A percentile compares a stretch with the other conserved stretches of the same genome.
phyloP scores from a whole-genome alignment of 192 early-diverging fungal species.

The Coemansia sp. region DNA sequence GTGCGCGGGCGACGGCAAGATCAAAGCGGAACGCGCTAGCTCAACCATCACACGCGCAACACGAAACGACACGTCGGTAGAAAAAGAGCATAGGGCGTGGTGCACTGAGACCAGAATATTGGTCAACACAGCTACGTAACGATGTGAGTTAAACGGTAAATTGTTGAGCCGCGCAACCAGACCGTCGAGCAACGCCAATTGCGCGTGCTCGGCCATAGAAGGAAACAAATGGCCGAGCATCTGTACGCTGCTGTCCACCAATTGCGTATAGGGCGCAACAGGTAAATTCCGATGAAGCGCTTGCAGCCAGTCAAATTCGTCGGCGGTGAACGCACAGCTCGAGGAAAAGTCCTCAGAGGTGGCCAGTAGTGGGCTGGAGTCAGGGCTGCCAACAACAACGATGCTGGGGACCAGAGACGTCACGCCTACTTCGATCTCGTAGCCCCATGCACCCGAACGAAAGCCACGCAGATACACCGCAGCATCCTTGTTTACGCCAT shows the following conservation, averaged over 20 bases:
- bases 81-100: conserved; percentile 50
- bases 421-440: conserved; percentile 43
- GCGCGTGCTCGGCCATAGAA: conserved; percentile 63
- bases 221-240: conserved; percentile 77
- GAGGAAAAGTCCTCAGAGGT: conserved; percentile 20
- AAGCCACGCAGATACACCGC: conserved; percentile 16
- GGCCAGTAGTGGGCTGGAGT: too few species aligned
- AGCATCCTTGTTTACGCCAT: not conserved
- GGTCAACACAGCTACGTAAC: conserved; percentile 74
- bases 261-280: conserved; percentile 37
- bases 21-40: conserved; percentile 55
- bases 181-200: conserved; percentile 76
- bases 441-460: conserved; percentile 40
- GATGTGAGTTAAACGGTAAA: conserved; percentile 64
- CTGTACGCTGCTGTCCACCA: conserved; percentile 79
- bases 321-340: conserved; percentile 5
- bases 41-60: conserved; percentile 40
- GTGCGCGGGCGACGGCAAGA: conserved; percentile 67
- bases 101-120: conserved; percentile 78
- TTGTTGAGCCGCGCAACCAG: conserved; percentile 65
- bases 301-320: conserved; percentile 37
- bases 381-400: not conserved
- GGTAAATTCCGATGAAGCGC: not conserved
- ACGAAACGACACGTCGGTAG: conserved; percentile 7
- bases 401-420: conserved; percentile 32